These are phyloP conservation scores for Beauveria sp. DNA, from an alignment of 2,329 filamentous ascomycete species.

Conservation along the genomic window DNA sequence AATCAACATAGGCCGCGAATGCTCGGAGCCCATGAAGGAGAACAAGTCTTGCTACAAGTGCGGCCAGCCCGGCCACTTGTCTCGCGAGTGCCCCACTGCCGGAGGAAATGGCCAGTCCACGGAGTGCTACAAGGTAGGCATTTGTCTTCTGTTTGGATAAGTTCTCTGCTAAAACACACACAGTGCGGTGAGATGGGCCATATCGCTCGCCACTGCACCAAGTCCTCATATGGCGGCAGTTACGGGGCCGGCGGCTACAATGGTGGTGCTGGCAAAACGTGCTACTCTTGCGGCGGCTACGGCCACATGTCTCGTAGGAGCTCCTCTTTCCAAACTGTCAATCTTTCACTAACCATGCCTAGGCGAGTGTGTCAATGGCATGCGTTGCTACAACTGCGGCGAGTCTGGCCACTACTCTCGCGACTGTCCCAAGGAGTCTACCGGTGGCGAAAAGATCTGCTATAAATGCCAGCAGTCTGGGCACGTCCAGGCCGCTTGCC, in stretches of 20 bases:
- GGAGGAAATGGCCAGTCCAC: conserved; percentile 42
- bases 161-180: conserved; percentile 10
- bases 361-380: conserved; percentile 93
- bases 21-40: conserved; percentile 82
- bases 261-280: conserved; percentile 65
- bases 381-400: conserved; percentile 99
- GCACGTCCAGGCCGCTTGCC: conserved; percentile 91
- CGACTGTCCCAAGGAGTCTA: conserved; percentile 90
- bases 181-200: conserved; percentile 90
- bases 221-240: conserved; percentile 48
- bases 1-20: conserved; percentile 66
- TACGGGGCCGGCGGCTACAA: conserved; percentile 39
- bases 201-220: conserved; percentile 85
- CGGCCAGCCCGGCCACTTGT: conserved; percentile 81
- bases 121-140: conserved; percentile 79
- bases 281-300: conserved; percentile 96
- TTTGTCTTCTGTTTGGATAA: not conserved
- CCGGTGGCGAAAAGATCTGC: conserved; percentile 87
- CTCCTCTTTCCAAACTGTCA: not conserved
- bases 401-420: conserved; percentile 92
- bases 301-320: conserved; percentile 86
- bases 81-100: conserved; percentile 68
- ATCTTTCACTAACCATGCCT: conserved; percentile 15
- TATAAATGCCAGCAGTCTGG: conserved; percentile 86
- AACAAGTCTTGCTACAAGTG: conserved; percentile 71